A percentile compares a stretch with the other conserved stretches of the same genome.
These are phyloP conservation scores for Coniochaeta hoffmannii DNA, from an alignment of 2,329 filamentous ascomycete genomes.

Conservation along the genomic window DNA sequence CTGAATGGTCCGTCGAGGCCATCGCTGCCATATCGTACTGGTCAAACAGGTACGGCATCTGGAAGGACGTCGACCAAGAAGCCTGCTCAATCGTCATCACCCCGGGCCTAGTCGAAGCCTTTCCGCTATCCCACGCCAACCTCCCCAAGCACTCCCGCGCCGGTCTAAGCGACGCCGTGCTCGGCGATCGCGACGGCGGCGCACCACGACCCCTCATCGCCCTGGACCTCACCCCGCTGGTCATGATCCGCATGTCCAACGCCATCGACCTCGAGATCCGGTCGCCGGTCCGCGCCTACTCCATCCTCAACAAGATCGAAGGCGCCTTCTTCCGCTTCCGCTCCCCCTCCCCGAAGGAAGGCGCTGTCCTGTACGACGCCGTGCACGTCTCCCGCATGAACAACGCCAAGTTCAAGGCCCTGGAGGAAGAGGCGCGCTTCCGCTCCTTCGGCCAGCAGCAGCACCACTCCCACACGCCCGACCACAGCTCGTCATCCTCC, in stretches of 20 bases:
- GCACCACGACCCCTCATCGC: slow-evolving; percentile 47
- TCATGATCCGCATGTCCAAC: slow-evolving; percentile 84
- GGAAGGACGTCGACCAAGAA: slow-evolving; percentile 49
- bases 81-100: slow-evolving; percentile 48
- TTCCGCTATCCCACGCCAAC: slow-evolving; percentile 30
- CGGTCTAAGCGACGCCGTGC: slow-evolving; percentile 22
- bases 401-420: slow-evolving; percentile 76
- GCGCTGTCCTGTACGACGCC: slow-evolving; percentile 72
- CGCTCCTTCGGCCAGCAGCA: slow-evolving; percentile 61
- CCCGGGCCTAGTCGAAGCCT: slow-evolving; percentile 53
- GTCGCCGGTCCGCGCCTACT: slow-evolving; percentile 69
- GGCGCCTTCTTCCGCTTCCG: slow-evolving; percentile 83
- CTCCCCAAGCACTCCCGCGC: slow-evolving; percentile 24
- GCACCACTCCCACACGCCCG: slow-evolving; percentile 17
- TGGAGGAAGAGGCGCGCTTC: slow-evolving; percentile 60
- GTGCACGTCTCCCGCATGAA: slow-evolving; percentile 87
- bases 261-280: slow-evolving; percentile 90
- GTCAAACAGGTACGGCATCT: slow-evolving; percentile 51
- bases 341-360: slow-evolving; percentile 67
- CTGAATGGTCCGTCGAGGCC: slow-evolving; percentile 38
- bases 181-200: slow-evolving; percentile 22
- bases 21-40: slow-evolving; percentile 54
- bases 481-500: slow-evolving; percentile 24
- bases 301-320: slow-evolving; percentile 58
- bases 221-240: slow-evolving; percentile 83